phyloP scores from a whole-genome alignment of 1,284 basidiomycete species.

The Inonotus hispidus region DNA sequence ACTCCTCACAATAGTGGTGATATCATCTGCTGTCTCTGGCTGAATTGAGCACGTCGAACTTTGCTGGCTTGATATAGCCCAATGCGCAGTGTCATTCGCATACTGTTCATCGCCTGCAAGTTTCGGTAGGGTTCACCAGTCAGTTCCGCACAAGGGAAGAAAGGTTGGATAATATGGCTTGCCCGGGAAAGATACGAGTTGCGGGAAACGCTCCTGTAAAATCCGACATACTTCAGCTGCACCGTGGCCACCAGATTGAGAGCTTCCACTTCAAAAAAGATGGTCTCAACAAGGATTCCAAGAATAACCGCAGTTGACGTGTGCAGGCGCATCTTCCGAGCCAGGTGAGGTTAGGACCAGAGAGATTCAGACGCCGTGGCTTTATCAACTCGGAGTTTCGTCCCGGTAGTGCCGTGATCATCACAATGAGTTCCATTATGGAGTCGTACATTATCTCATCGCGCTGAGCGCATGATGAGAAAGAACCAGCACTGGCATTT shows the following conservation, averaged over 20 bases:
- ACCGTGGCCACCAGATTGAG: neutral
- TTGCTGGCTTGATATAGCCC: conserved; percentile 8
- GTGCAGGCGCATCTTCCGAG: neutral
- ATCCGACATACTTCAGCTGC: conserved; percentile 9
- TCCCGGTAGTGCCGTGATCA: too few species aligned
- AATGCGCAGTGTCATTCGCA: conserved; percentile 14
- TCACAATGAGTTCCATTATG: too few species aligned
- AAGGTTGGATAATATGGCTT: neutral
- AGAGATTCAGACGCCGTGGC: too few species aligned
- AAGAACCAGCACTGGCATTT: too few species aligned
- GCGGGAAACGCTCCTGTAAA: conserved; percentile 9
- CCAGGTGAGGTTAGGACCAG: too few species aligned
- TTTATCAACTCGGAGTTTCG: too few species aligned
- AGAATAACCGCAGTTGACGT: too few species aligned
- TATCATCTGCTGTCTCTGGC: conserved; percentile 6
- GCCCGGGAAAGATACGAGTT: conserved; percentile 16
- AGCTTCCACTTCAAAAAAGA: too few species aligned
- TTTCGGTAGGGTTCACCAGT: too few species aligned
- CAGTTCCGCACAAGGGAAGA: neutral
- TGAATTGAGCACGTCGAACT: conserved; percentile 18
- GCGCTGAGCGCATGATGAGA: too few species aligned
- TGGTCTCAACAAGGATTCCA: neutral
- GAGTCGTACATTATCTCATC: too few species aligned
- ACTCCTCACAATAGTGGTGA: conserved; percentile 13
- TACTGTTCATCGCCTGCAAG: conserved; percentile 13